Base-by-base conservation (phyloP, 2,329 filamentous ascomycete species). In the Pestalotiopsis sp. region DNA sequence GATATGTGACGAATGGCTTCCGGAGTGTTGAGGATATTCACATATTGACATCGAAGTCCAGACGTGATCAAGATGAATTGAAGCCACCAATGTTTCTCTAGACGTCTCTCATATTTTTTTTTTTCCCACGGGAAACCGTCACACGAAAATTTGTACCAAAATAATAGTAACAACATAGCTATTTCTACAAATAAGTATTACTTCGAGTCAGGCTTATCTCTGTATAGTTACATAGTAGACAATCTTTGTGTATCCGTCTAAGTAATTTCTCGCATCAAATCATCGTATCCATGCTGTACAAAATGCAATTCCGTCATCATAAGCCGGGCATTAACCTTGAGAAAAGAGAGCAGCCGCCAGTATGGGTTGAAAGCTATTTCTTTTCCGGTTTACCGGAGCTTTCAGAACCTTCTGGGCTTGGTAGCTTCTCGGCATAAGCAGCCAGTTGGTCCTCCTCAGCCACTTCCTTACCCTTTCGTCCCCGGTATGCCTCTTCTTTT, bases 391-490 rank as follows among this genome's bases (percentile, higher is more conserved):
- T 58, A 13, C 66, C 59, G 52, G 36, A 25, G n/a, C 66, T 41
- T 14, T 76, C 71, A 7, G 61, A 64, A 7, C 76, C 75, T 17
- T 76, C 71, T 7, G 75, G 76, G 0, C 72, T 74, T 3, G 76
- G 76, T 3, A 78, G 69, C 61, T 77, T 78, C 49, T 77, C 71
- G 13, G 69, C 71, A 63, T 78, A 78, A 5, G 74, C 73, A 36
- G 72, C 72, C 3, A 77, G 71, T 36, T 74, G 69, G 58, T 73
- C 70, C 13, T 72, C 65, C 3, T 72, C 66, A 27, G 49, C 69
- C 52, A 68, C 65, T n/a, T 68, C 20, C n/a, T 68, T 70, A n/a
- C 41, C 62, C 17, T 71, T 38, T 14, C 31, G 59, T 7, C 62
- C 61, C n/a, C 62, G 67, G 1, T 41, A 68, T 17, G 68, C 59